Percentiles rank a stretch among this genome's conserved stretches.
Conservation (phyloP, 768 basidiomycete genomes). For the Lactarius trivialis region DNA sequence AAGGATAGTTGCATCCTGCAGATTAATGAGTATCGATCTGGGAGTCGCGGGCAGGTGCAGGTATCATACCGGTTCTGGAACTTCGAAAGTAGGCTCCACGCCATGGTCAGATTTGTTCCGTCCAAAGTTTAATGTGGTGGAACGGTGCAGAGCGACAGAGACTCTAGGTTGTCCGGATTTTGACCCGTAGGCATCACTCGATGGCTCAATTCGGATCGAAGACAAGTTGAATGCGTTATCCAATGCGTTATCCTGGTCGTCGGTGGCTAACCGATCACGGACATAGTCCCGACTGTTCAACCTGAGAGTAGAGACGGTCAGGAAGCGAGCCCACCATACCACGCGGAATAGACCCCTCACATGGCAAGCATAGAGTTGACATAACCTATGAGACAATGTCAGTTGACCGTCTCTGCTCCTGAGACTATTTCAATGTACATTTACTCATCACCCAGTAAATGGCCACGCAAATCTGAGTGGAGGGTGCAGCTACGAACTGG, state of each 20-base stretch:
- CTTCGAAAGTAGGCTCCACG: neutral
- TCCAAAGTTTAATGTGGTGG: neutral
- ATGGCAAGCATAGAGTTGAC: neutral
- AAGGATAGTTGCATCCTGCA: too few relatives aligned
- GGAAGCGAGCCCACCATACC: neutral
- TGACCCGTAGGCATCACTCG: neutral
- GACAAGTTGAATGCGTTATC: neutral
- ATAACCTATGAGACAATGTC: neutral
- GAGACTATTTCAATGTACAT: neutral
- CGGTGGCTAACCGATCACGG: neutral
- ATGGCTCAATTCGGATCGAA: too few relatives aligned
- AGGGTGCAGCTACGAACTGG: neutral
- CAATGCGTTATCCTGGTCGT: neutral
- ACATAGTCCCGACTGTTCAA: too few relatives aligned
- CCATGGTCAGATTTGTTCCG: neutral
- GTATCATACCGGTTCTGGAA: neutral
- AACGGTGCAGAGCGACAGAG: neutral
- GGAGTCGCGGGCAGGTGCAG: neutral
- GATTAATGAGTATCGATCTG: neutral
- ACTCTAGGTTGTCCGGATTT: neutral
- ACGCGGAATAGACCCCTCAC: neutral
- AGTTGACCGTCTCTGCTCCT: too few relatives aligned
- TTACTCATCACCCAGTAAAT: neutral
- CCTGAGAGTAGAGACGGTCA: too few relatives aligned
- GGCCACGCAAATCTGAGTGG: neutral